Conservation (phyloP, 306 rosid genomes). For the Vigna angularis region DNA sequence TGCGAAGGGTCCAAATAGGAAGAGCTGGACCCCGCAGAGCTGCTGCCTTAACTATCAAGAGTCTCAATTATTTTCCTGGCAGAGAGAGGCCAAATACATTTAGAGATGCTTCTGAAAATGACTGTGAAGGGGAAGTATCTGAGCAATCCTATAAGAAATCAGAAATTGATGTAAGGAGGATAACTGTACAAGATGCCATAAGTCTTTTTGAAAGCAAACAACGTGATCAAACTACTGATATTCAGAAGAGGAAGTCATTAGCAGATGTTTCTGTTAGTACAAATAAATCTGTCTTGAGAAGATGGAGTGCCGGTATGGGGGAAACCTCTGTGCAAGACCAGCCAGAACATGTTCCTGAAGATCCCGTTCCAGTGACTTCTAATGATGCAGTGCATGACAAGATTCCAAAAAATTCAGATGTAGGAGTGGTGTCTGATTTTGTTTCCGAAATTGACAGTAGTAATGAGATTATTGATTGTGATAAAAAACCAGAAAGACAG, state of each 20-base stretch:
- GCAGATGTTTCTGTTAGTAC: conserved; percentile 63
- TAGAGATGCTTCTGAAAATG: conserved; percentile 61
- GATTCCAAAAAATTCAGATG: conserved; percentile 46
- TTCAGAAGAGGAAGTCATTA: conserved; percentile 70
- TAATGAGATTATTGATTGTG: conserved; percentile 49
- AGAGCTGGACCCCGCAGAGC: conserved; percentile 89
- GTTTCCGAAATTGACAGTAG: conserved; percentile 49
- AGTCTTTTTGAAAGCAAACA: conserved; percentile 96
- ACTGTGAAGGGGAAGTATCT: conserved; percentile 68
- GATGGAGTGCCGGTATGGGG: conserved; percentile 94
- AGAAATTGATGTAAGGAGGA: conserved; percentile 78
- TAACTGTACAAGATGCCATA: conserved; percentile 94
- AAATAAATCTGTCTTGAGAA: conserved; percentile 91
- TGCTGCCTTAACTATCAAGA: conserved; percentile 88
- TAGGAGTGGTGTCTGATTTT: conserved; percentile 54
- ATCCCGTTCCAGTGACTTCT: conserved; percentile 53
- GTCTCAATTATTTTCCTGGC: conserved; percentile 72
- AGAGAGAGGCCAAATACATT: conserved; percentile 61
- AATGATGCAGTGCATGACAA: conserved; percentile 50
- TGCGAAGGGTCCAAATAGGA: conserved; percentile 94
- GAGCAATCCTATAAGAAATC: conserved; percentile 64
- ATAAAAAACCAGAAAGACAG: conserved; percentile 51
- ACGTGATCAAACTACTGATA: conserved; percentile 63
- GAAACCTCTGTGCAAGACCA: conserved; percentile 63
- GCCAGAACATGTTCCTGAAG: conserved; percentile 61